A percentile compares a stretch with the other conserved stretches of the same genome.
Evolutionary conservation across 2,329 filamentous ascomycete species (phyloP).

Genomic region (Ophiobolus disseminans): DNA sequence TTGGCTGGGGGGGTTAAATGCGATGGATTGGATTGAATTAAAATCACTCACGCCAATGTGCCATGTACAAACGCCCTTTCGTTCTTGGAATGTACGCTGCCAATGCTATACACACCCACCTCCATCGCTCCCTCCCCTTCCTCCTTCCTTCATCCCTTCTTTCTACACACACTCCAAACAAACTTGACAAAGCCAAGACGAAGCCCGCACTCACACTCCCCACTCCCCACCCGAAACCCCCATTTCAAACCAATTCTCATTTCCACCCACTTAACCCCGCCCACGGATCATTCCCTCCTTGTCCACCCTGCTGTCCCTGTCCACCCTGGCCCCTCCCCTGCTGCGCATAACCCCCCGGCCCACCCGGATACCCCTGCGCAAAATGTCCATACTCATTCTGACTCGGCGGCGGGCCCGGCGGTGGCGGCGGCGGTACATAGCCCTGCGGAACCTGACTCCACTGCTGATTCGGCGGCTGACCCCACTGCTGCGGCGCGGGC

Average conservation of each 20-base stretch:
- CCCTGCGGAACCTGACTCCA: constrained; percentile 61
- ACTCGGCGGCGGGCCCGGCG: constrained; percentile 67
- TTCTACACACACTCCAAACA: no score
- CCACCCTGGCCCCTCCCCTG: constrained; percentile 41
- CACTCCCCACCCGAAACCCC: background rate
- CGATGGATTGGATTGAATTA: no score
- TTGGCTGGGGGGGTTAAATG: no score
- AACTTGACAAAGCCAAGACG: no score
- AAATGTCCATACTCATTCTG: constrained; percentile 59
- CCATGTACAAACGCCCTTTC: no score
- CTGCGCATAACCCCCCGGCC: constrained; percentile 51
- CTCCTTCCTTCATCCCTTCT: no score
- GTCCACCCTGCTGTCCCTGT: constrained; percentile 37
- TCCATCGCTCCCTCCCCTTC: no score
- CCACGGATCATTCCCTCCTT: constrained; percentile 65
- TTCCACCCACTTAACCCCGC: constrained; percentile 75
- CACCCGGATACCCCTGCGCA: constrained; percentile 62
- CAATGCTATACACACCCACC: no score
- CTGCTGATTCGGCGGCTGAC: constrained; percentile 59
- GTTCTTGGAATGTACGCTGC: no score
- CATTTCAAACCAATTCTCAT: constrained; percentile 39
- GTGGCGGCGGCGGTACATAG: constrained; percentile 72
- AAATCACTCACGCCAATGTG: no score
- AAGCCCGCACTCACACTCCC: no score
- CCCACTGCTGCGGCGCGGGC: constrained; percentile 55